A percentile compares a stretch with the other conserved stretches of the same genome.
Conservation (phyloP, 2,329 filamentous ascomycete genomes). For the Aspergillus sp. region DNA sequence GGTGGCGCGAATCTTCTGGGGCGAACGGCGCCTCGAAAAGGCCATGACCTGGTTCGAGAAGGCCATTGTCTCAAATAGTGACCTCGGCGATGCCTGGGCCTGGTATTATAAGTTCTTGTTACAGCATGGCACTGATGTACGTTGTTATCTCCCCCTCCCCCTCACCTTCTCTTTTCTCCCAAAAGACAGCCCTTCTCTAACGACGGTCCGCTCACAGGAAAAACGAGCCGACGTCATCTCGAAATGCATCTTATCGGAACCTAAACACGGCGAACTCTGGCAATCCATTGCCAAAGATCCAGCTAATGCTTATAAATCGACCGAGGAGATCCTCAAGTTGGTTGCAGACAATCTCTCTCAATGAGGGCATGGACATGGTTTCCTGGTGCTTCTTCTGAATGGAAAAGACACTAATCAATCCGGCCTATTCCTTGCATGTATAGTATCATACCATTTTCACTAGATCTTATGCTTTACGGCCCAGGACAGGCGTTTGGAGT, state of each 20-base stretch:
- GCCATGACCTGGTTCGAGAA: slow-evolving; percentile 98
- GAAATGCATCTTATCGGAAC: slow-evolving; percentile 83
- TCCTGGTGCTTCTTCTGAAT: neutral
- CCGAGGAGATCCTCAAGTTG: slow-evolving; percentile 81
- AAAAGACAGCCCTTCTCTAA: slow-evolving; percentile 12
- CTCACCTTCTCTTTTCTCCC: neutral
- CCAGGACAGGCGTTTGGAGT: neutral
- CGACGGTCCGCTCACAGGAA: slow-evolving; percentile 55
- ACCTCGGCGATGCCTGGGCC: slow-evolving; percentile 91
- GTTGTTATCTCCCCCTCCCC: slow-evolving; percentile 26
- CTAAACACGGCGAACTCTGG: slow-evolving; percentile 92
- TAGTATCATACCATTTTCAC: neutral
- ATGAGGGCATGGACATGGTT: neutral
- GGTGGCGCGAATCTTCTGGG: slow-evolving; percentile 95
- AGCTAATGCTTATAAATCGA: slow-evolving; percentile 72
- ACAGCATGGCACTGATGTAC: slow-evolving; percentile 83
- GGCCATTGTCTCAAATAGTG: slow-evolving; percentile 83
- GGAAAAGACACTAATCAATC: too few species aligned
- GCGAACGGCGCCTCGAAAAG: slow-evolving; percentile 87
- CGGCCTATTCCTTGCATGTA: neutral
- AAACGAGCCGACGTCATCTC: slow-evolving; percentile 83
- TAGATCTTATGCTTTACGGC: neutral
- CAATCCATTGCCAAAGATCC: slow-evolving; percentile 85
- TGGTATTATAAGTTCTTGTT: slow-evolving; percentile 96
- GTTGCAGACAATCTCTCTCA: slow-evolving; percentile 60